These are phyloP conservation scores for Atkinsonella hypoxylon DNA, from an alignment of 2,329 filamentous ascomycete genomes.

Conservation along the genomic window DNA sequence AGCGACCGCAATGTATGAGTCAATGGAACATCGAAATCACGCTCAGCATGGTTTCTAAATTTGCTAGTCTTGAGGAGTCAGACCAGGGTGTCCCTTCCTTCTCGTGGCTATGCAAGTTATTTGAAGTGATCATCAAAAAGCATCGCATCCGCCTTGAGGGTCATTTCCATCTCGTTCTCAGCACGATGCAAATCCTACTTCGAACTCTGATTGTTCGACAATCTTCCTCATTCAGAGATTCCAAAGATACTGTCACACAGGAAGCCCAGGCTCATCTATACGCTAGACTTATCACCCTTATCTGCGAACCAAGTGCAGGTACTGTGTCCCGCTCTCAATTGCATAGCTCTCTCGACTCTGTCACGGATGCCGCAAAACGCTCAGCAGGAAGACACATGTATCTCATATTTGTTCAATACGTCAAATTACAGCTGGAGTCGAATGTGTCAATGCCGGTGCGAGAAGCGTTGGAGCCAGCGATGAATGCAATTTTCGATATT, in stretches of 20 bases:
- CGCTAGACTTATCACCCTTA: constrained; percentile 43
- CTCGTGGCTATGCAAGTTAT: constrained; percentile 37
- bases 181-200: constrained; percentile 44
- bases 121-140: constrained; percentile 44
- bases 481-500: constrained; percentile 48
- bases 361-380: constrained; percentile 47
- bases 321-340: constrained; percentile 37
- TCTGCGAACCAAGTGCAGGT: constrained; percentile 47
- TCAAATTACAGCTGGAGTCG: constrained; percentile 48
- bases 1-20: constrained; percentile 35
- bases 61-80: constrained; percentile 16
- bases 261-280: constrained; percentile 37
- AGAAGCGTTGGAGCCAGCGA: constrained; percentile 43
- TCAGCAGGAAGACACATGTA: constrained; percentile 52
- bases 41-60: constrained; percentile 30
- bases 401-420: constrained; percentile 44
- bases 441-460: constrained; percentile 37
- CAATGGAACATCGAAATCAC: constrained; percentile 48
- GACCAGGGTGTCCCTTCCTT: constrained; percentile 26
- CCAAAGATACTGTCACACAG: constrained; percentile 17
- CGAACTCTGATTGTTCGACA: constrained; percentile 33
- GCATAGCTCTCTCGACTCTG: constrained; percentile 40
- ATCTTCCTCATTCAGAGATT: constrained; percentile 4
- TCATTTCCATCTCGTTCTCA: constrained; percentile 47
- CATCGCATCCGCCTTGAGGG: constrained; percentile 50